phyloP scores from a whole-genome alignment of 2,329 filamentous ascomycete species.

The Nemania sp. region DNA sequence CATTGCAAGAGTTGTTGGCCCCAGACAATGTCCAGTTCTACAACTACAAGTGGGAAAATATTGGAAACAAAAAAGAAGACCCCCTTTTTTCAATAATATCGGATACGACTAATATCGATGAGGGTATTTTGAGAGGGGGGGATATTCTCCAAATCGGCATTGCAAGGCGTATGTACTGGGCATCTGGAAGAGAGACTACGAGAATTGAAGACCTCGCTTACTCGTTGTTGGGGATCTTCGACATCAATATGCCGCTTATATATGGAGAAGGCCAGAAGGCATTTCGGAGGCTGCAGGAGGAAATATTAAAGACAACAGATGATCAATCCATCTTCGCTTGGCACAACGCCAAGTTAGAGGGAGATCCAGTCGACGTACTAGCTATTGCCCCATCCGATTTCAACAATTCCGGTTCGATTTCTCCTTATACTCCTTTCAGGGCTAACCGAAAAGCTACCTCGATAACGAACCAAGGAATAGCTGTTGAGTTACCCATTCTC shows the following conservation, averaged over 20 bases:
- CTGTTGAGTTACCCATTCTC: too few relatives aligned
- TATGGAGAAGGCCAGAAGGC: slow-evolving; percentile 26
- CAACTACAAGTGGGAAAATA: slow-evolving; percentile 11
- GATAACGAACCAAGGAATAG: too few relatives aligned
- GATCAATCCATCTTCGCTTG: slow-evolving; percentile 11
- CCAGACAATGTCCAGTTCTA: slow-evolving; percentile 30
- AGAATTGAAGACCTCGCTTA: slow-evolving; percentile 30
- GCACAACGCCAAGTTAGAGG: too few relatives aligned
- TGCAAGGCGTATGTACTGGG: slow-evolving; percentile 27
- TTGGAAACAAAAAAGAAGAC: slow-evolving; percentile 22
- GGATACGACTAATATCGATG: too few relatives aligned
- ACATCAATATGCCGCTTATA: slow-evolving; percentile 28
- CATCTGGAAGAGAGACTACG: slow-evolving; percentile 7
- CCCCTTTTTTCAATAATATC: too few relatives aligned
- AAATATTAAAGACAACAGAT: slow-evolving; percentile 26
- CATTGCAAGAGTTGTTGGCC: slow-evolving; percentile 24
- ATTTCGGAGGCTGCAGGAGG: slow-evolving; percentile 25
- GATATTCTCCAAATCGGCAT: not conserved
- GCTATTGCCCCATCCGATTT: too few relatives aligned
- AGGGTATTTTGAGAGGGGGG: not conserved
- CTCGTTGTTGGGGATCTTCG: slow-evolving; percentile 26
- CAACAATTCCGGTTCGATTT: too few relatives aligned
- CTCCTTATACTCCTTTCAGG: too few relatives aligned
- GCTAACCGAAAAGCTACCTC: too few relatives aligned
- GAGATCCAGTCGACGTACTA: too few relatives aligned